Evolutionary conservation across 371 early-diverging fungal species (phyloP), one percentile per base, ranked within the genome.

Genomic region (Gilbertella persicaria): DNA sequence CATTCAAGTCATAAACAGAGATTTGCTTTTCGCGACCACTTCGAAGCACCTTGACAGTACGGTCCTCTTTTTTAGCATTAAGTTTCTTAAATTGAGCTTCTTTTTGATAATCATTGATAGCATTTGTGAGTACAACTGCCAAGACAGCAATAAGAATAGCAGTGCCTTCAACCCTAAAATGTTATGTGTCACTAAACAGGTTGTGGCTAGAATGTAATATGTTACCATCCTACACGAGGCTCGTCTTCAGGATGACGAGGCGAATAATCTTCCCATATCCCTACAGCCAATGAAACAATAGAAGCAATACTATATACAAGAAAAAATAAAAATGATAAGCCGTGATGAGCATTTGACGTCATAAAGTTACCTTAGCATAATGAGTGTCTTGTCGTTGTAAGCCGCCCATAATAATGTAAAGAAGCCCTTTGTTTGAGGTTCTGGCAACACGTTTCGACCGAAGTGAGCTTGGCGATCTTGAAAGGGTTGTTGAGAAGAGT

Each of bases 101-200:
- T 73, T 97, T 96, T 69, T 92, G 88, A 75, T 91, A 97, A 71
- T 99, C 97, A 63, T 97, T 99, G 64, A 94, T 88, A 26, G 95
- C 92, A 46, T 94, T 94, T 45, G 97, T 94, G 13, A 91, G 75
- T 37, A 97, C 84, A 9, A 98, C 96, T 20, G 94, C 89, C 4
- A 93, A 72, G 20, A 98, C 96, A 19, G 95, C 95, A 7, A 86
- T 78, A 26, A 92, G 69, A 64, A 97, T 97, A 35, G 96, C 94
- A 4, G 85, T 84, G 45, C 95, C 96, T 71, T 93, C 93, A 1
- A 94, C 83, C 89, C 70, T 76, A 45, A 39, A 44, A 19, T 16
- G 28, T n/a, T n/a, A n/a, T n/a, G n/a, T n/a, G n/a, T n/a, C n/a
- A n/a, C n/a, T n/a, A n/a, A n/a, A n/a, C n/a, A n/a, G n/a, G n/a